Conservation (phyloP, 768 basidiomycete genomes). For the Candolleomyces eurysporus region DNA sequence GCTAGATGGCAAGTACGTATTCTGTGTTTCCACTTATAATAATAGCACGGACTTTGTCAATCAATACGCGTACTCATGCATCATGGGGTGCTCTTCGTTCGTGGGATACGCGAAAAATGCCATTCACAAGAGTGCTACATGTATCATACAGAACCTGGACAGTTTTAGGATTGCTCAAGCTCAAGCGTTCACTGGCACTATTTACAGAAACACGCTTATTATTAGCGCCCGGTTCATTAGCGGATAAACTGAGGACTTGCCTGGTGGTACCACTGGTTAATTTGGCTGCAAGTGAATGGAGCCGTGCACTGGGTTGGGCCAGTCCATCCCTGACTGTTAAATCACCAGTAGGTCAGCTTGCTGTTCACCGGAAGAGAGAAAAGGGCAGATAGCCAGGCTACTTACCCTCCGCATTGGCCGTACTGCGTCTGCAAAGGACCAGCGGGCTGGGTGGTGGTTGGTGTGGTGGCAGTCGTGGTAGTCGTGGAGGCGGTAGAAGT, state of each 20-base stretch:
- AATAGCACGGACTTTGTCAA: background rate
- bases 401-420: slow-evolving; percentile 31
- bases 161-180: background rate
- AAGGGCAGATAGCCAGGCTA: slow-evolving; percentile 1
- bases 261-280: slow-evolving; percentile 22
- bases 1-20: background rate
- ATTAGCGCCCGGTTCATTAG: background rate
- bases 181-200: background rate
- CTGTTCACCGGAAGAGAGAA: slow-evolving; percentile 4
- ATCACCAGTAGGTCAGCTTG: background rate
- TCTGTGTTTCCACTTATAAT: background rate
- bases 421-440: slow-evolving; percentile 21
- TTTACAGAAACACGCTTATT: background rate
- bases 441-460: slow-evolving; percentile 15
- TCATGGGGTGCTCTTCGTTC: background rate
- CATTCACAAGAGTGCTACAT: too few relatives aligned
- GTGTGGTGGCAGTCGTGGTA: slow-evolving; percentile 8
- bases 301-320: slow-evolving; percentile 23
- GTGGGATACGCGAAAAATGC: background rate
- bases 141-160: too few relatives aligned
- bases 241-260: slow-evolving; percentile 8
- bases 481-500: slow-evolving; percentile 16
- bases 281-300: slow-evolving; percentile 17
- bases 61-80: too few relatives aligned
- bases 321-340: slow-evolving; percentile 23